Percentiles rank a stretch among this genome's conserved stretches.
phyloP scores from a whole-genome alignment of 2,329 filamentous ascomycete species.

The Teratosphaeria zuluensis region DNA sequence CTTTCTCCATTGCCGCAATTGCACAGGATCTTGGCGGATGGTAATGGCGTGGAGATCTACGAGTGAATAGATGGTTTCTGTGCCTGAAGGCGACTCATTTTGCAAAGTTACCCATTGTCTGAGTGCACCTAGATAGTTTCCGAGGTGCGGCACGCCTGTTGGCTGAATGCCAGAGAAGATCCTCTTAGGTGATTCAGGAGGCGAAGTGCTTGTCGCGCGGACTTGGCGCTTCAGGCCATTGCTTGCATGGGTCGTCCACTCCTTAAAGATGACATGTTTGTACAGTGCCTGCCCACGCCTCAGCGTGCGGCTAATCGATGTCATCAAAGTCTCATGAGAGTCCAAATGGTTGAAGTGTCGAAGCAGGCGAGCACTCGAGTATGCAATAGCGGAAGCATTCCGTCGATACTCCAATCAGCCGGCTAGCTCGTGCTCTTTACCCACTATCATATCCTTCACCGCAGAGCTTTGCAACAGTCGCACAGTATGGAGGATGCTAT shows the following conservation, averaged over 20 bases:
- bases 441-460: background rate
- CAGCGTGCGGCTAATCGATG: background rate
- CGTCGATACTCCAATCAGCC: background rate
- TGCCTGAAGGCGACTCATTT: conserved; percentile 45
- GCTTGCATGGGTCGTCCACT: background rate
- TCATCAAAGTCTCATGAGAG: background rate
- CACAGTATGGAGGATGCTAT: background rate
- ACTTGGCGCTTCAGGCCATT: background rate
- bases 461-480: background rate
- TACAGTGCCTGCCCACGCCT: background rate
- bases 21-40: conserved; percentile 53
- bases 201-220: background rate
- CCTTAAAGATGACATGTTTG: background rate
- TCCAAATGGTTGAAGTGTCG: background rate
- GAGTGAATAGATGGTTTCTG: conserved; percentile 70
- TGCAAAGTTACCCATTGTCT: conserved; percentile 79
- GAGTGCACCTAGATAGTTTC: conserved; percentile 89
- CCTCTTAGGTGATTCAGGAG: conserved; percentile 30
- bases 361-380: background rate
- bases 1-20: conserved; percentile 55
- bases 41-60: conserved; percentile 95
- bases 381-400: background rate
- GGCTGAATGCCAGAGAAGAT: conserved; percentile 97
- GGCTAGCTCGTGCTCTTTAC: background rate
- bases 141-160: conserved; percentile 84